These are phyloP conservation scores for Populus ilicifolia DNA, from an alignment of 345 rosid species.

Conservation along the genomic window DNA sequence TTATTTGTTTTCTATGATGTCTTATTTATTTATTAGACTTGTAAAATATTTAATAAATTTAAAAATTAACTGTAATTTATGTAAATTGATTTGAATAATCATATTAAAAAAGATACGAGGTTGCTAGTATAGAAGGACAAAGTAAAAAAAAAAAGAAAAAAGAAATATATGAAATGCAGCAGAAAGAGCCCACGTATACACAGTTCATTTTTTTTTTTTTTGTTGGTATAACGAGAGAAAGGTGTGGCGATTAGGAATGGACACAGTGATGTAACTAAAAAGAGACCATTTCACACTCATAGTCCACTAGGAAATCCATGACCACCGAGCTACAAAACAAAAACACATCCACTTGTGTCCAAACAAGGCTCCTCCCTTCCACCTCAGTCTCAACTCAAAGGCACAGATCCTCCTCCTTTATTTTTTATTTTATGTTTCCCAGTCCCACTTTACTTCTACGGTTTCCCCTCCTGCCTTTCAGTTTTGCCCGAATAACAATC, in stretches of 20 bases:
- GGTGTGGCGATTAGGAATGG: not conserved
- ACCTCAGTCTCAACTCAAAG: slow-evolving; percentile 11
- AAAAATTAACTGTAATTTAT: no score
- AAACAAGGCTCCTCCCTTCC: not conserved
- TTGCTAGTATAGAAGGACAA: no score
- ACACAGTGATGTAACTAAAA: slow-evolving; percentile 14
- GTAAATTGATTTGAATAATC: no score
- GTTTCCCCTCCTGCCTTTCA: no score
- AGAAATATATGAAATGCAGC: not conserved
- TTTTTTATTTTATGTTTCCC: slow-evolving; percentile 1
- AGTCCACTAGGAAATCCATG: slow-evolving; percentile 47
- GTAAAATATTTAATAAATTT: no score
- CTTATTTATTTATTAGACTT: no score
- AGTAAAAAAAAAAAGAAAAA: no score
- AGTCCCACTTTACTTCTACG: not conserved
- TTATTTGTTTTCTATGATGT: no score
- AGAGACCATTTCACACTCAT: slow-evolving; percentile 18
- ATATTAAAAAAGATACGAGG: no score
- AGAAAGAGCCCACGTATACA: not conserved
- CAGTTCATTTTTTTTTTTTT: not conserved
- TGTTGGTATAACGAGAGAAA: not conserved
- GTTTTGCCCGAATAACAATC: no score
- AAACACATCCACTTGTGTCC: slow-evolving; percentile 17
- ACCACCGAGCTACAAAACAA: slow-evolving; percentile 38
- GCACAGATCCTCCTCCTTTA: not conserved